phyloP scores from a whole-genome alignment of 2,329 filamentous ascomycete genomes.

The Rugonectria rugulosa region DNA sequence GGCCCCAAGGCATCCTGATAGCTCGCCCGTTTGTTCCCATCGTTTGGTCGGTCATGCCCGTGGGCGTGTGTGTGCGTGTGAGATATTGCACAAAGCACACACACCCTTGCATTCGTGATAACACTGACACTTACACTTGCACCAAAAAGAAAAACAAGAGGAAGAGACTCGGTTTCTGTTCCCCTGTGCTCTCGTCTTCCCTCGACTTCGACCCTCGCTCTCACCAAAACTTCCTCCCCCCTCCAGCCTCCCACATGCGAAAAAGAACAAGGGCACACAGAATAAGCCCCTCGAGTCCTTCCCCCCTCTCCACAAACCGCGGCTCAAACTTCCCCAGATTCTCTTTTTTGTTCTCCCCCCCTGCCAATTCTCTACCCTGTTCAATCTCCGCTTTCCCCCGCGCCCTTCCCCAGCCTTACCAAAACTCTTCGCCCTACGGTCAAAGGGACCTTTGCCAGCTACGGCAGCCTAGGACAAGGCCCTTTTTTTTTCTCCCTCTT shows the following conservation, averaged over 20 bases:
- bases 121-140: neutral
- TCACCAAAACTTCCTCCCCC: neutral
- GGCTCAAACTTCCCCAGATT: conserved; percentile 17
- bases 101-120: neutral
- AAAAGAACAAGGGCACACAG: too few species aligned
- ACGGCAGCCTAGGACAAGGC: neutral
- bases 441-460: neutral
- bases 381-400: neutral
- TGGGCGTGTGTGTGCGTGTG: neutral
- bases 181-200: neutral
- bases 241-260: conserved; percentile 6
- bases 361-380: conserved; percentile 1
- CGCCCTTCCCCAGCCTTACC: conserved; percentile 1
- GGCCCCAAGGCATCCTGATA: neutral
- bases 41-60: neutral
- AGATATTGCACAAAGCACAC: neutral
- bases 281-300: neutral
- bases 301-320: conserved; percentile 3
- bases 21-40: neutral
- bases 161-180: neutral
- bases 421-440: neutral
- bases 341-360: neutral
- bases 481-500: neutral
- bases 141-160: neutral
- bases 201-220: neutral